Percentiles rank a stretch among this genome's conserved stretches.
Evolutionary conservation across 805 yeast species (phyloP).

Genomic region (Candida incommunis): DNA sequence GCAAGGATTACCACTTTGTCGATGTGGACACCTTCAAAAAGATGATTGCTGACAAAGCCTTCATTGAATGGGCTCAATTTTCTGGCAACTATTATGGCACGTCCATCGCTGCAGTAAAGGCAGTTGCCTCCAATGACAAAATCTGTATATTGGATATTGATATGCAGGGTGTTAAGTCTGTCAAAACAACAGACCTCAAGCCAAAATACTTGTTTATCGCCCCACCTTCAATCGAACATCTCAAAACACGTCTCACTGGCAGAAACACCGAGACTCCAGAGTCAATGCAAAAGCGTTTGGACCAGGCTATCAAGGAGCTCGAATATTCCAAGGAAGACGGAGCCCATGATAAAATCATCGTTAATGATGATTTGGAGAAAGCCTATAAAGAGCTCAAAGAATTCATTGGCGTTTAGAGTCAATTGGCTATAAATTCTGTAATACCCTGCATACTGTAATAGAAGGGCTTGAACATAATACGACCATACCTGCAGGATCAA

Average conservation of each 20-base stretch:
- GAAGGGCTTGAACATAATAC: no score
- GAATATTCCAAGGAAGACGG: constrained; percentile 74
- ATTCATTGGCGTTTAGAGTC: constrained; percentile 33
- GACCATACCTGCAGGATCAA: no score
- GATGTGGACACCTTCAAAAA: constrained; percentile 67
- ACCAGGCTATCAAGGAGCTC: constrained; percentile 78
- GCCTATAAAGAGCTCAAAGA: constrained; percentile 73
- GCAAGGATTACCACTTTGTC: constrained; percentile 78
- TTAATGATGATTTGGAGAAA: constrained; percentile 81
- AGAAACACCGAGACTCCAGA: constrained; percentile 96
- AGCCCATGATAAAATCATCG: constrained; percentile 79
- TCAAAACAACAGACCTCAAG: constrained; percentile 65
- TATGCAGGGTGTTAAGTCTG: constrained; percentile 96
- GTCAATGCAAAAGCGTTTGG: constrained; percentile 66
- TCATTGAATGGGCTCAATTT: constrained; percentile 96
- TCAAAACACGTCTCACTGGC: constrained; percentile 59
- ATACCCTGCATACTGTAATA: no score
- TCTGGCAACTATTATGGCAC: constrained; percentile 98
- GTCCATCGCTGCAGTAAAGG: constrained; percentile 69
- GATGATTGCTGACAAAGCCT: constrained; percentile 58
- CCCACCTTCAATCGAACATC: constrained; percentile 80
- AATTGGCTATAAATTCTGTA: no score
- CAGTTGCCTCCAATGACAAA: constrained; percentile 38
- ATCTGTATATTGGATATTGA: constrained; percentile 92
- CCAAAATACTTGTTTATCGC: constrained; percentile 80